Evolutionary conservation across 2,329 filamentous ascomycete genomes (phyloP).

Genomic region (Aspergillus awamori): DNA sequence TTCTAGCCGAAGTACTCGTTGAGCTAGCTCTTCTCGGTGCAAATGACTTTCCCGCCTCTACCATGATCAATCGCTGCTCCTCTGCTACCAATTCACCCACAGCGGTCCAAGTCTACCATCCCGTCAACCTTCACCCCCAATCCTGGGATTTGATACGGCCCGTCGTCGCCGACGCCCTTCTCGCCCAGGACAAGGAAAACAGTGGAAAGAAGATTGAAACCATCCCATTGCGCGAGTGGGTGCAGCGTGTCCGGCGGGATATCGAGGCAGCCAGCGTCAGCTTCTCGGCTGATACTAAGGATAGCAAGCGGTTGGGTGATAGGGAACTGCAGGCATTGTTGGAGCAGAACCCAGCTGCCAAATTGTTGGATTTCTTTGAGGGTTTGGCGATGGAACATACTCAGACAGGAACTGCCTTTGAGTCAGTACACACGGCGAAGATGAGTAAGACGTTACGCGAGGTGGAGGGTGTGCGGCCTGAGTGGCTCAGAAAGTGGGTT

Average conservation of each 20-base stretch:
- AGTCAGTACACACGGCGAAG: constrained; percentile 17
- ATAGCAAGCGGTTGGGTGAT: constrained; percentile 7
- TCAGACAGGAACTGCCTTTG: constrained; percentile 18
- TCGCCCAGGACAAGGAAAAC: neutral
- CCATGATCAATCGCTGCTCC: neutral
- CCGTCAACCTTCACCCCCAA: neutral
- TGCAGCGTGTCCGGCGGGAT: constrained; percentile 11
- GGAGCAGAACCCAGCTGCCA: constrained; percentile 33
- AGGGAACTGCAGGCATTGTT: constrained; percentile 17
- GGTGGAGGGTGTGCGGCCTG: constrained; percentile 29
- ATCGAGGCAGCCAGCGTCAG: constrained; percentile 11
- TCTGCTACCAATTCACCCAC: too few species aligned
- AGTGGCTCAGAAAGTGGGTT: constrained; percentile 43
- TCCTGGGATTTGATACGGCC: neutral
- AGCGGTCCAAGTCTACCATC: constrained; percentile 6
- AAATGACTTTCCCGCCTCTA: neutral
- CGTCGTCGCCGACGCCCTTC: neutral
- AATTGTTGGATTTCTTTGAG: constrained; percentile 37
- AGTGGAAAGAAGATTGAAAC: constrained; percentile 1
- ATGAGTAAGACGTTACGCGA: constrained; percentile 30
- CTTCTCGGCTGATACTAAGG: too few species aligned
- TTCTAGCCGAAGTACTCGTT: constrained; percentile 4
- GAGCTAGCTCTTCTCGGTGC: neutral
- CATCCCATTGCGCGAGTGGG: constrained; percentile 20
- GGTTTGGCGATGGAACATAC: constrained; percentile 3